Evolutionary conservation across 495 filamentous ascomycete genomes (phyloP), one percentile per base, ranked within the genome.

Genomic region (Parathielavia appendiculata): DNA sequence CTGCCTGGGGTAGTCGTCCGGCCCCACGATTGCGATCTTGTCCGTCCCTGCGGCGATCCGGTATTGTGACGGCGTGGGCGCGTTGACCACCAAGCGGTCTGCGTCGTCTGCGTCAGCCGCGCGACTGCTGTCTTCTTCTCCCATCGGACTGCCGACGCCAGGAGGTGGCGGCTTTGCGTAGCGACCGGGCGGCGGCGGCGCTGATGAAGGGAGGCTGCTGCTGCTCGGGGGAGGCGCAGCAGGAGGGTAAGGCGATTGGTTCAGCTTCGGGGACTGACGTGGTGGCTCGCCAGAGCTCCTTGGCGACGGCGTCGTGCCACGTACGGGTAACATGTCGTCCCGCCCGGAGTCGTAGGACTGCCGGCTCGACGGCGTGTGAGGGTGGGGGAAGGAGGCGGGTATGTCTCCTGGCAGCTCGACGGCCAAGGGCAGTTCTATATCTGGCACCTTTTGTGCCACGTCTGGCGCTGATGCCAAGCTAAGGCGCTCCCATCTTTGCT

Each of bases 21-120:
- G 71, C 41, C 77, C 73, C 17, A 75, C 76, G 51, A 89, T 78
- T 19, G 76, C 73, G 54, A 84, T 88, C 66, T 85, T 87, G 60
- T 89, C 86, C 12, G 67, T 61, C 5, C 78, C 77, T 7, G 71
- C 68, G 5, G 77, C 73, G 30, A 66, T 66, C 11, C 75, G 72
- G 57, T 79, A 81, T 59, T 82, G 76, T 16, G 66, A 66, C 14
- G 80, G 80, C n/a, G 80, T 80, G 11, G 79, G 79, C 12, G 74
- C 76, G n/a, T 68, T 75, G 35, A 78, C 72, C 44, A 81, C 52
- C 7, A 82, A 69, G 5, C 74, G 71, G 53, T 81, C 79, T 9
- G 66, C 64, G 30, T 77, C 70, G 17, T 75, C 73, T 19, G 32
- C 35, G 17, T 75, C 73, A 23, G 32, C 35, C 17, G 41, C 34